Base-by-base conservation (phyloP, 345 rosid genomes). In the Pistacia atlantica region DNA sequence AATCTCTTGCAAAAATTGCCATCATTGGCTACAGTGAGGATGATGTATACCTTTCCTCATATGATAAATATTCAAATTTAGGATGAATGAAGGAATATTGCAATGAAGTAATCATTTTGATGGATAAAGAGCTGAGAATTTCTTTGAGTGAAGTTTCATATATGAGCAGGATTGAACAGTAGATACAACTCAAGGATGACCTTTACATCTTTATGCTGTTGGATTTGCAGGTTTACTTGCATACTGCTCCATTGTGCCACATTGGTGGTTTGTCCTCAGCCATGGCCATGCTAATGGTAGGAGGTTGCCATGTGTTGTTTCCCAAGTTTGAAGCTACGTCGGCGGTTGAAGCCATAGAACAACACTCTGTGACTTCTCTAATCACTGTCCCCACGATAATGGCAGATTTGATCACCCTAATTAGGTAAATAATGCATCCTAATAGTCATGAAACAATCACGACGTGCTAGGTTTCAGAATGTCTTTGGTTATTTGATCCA, bases 211-310 rank as follows among this genome's bases (percentile, higher is more conserved):
- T 22, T 78, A 10, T 28, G 79, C 73, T 72, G 38, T 46, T 66
- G 35, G 0, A 67, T 80, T 62, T 82, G 83, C 91, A 90, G 99
- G 94, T 95, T 71, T 93, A 93, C 77, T 84, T 95, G 86, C 98
- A 88, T 78, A 86, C 91, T 77, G 83, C 96, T 76, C 96, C 98
- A 46, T 72, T 93, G 68, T 86, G 97, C 85, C 99, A 93, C 80
- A 90, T 93, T 18, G 99, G 96, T 9, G 98, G 94, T 81, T 77
- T 95, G 60, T 95, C 97, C 25, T 93, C 96, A 37, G 99, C 92
- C 28, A 79, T 91, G 87, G 87, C 97, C 63, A 93, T 95, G 96
- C 83, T 93, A 80, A 93, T 93, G 97, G 88, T 89, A 11, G 99
- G 96, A 55, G 97, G 92, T 80, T 83, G 85, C 71, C 98, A 93